phyloP scores from a whole-genome alignment of 257 asterid species.

The Nicotiana noctiflora region DNA sequence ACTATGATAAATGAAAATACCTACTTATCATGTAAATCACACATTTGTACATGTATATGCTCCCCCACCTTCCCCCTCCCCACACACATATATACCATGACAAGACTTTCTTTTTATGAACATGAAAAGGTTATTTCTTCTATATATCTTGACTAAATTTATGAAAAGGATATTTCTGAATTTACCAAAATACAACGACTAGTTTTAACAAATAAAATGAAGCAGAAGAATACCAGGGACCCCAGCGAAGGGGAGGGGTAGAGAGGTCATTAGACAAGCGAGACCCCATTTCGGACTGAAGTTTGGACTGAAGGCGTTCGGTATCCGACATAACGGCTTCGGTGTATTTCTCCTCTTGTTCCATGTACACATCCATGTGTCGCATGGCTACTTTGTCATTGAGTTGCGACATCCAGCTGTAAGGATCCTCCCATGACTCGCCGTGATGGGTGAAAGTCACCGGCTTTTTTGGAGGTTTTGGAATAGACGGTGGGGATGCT shows the following conservation, averaged over 20 bases:
- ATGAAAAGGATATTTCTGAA: too few species aligned
- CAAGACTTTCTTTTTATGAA: too few species aligned
- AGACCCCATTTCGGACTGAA: conserved; percentile 79
- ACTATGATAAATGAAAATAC: too few species aligned
- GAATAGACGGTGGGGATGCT: conserved; percentile 69
- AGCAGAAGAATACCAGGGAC: conserved; percentile 60
- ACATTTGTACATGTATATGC: too few species aligned
- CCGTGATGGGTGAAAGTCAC: conserved; percentile 60
- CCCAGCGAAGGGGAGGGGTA: conserved; percentile 86
- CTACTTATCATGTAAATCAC: too few species aligned
- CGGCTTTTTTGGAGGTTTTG: conserved; percentile 81
- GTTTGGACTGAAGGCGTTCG: conserved; percentile 68
- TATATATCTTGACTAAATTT: too few species aligned
- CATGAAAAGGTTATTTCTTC: too few species aligned
- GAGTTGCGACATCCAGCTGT: conserved; percentile 89
- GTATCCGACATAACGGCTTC: conserved; percentile 87
- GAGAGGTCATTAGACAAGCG: conserved; percentile 72
- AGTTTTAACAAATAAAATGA: background rate
- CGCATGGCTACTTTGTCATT: conserved; percentile 87
- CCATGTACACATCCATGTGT: conserved; percentile 96
- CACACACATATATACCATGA: too few species aligned
- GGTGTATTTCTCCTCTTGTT: conserved; percentile 95
- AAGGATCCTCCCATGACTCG: conserved; percentile 81
- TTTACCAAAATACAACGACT: too few species aligned
- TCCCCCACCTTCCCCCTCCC: too few species aligned